Conservation (phyloP, 306 rosid genomes). For the Dryas drummondii region DNA sequence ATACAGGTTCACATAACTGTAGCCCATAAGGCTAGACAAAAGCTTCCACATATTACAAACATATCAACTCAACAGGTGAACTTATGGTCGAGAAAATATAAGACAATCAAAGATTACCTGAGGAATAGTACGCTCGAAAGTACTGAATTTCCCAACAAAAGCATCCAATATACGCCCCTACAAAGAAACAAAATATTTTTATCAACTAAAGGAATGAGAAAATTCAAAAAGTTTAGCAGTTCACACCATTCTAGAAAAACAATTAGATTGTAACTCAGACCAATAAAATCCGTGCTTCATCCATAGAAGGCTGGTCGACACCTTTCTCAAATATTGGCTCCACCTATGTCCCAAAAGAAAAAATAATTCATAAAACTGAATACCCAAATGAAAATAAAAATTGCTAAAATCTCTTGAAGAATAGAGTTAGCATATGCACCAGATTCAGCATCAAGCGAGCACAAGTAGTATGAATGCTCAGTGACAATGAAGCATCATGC, state of each 20-base stretch:
- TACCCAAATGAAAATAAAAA: conserved; percentile 17
- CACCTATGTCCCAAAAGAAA: conserved; percentile 60
- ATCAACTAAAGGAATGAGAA: conserved; percentile 22
- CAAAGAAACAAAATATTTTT: conserved; percentile 27
- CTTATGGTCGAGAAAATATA: background rate
- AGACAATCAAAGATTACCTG: conserved; percentile 55
- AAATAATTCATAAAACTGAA: conserved; percentile 18
- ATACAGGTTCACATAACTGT: background rate
- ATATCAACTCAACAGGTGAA: background rate
- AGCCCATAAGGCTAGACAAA: background rate
- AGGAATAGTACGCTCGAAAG: conserved; percentile 92
- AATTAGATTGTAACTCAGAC: conserved; percentile 44
- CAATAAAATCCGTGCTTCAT: conserved; percentile 92
- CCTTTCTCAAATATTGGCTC: conserved; percentile 99
- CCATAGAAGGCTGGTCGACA: conserved; percentile 89
- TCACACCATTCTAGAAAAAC: conserved; percentile 27
- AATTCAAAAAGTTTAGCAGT: conserved; percentile 11
- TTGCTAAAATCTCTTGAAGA: conserved; percentile 15
- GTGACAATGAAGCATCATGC: conserved; percentile 95
- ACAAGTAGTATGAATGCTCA: conserved; percentile 98
- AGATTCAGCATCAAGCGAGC: conserved; percentile 98
- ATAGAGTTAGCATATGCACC: conserved; percentile 52
- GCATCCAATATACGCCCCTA: conserved; percentile 98
- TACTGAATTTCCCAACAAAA: conserved; percentile 95
- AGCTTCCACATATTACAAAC: background rate